Conservation (phyloP, 2,329 filamentous ascomycete species). For the Pseudocercospora musae region DNA sequence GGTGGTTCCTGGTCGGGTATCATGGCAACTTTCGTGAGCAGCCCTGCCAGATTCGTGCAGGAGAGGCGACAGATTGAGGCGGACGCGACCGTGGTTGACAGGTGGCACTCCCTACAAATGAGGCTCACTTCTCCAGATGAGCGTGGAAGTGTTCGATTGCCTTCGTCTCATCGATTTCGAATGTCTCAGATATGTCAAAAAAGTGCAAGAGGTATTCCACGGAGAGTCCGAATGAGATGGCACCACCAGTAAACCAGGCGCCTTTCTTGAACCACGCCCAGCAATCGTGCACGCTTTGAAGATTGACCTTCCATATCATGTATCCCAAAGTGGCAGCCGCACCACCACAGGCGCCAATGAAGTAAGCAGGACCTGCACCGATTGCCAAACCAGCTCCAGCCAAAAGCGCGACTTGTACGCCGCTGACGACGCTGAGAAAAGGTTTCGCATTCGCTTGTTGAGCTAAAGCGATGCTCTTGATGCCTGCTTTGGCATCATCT, state of each 20-base stretch:
- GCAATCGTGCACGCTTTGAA: constrained; percentile 57
- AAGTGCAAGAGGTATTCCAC: constrained; percentile 49
- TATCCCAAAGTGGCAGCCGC: constrained; percentile 53
- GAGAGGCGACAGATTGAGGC: background rate
- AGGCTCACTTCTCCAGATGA: background rate
- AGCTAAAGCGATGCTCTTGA: constrained; percentile 81
- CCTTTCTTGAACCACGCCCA: constrained; percentile 65
- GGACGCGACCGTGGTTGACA: background rate
- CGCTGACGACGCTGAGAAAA: constrained; percentile 67
- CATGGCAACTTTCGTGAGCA: background rate
- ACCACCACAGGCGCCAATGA: constrained; percentile 56
- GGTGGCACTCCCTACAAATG: background rate
- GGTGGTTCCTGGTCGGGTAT: background rate
- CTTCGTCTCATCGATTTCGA: background rate
- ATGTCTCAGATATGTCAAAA: constrained; percentile 11
- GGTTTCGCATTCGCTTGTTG: constrained; percentile 75
- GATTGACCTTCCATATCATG: constrained; percentile 58
- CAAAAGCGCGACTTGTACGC: constrained; percentile 66
- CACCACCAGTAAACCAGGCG: constrained; percentile 60
- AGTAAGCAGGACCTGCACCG: constrained; percentile 58
- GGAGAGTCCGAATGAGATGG: constrained; percentile 54
- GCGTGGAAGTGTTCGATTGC: background rate
- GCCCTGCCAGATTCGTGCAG: background rate
- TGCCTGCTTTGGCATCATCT: constrained; percentile 80
- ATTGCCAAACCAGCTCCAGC: constrained; percentile 65